phyloP scores from a whole-genome alignment of 1,284 basidiomycete genomes.

The Tetrapyrgos nigripes region DNA sequence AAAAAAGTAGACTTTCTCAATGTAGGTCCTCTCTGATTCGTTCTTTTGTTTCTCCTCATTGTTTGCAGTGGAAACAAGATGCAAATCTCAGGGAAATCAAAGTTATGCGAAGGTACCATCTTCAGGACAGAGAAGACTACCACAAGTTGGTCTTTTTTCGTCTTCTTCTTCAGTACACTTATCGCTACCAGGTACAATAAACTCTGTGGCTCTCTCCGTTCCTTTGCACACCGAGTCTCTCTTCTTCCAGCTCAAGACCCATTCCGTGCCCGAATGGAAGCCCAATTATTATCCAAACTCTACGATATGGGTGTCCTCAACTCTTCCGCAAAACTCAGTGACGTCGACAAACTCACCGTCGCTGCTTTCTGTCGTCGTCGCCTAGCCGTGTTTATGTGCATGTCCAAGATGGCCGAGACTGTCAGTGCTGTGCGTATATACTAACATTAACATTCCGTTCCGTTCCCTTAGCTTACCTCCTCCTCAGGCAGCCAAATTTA shows the following conservation, averaged over 20 bases:
- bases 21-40: conserved; percentile 50
- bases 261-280: conserved; percentile 87
- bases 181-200: conserved; percentile 84
- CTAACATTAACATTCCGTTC: background rate
- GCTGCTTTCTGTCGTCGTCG: conserved; percentile 93
- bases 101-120: conserved; percentile 95
- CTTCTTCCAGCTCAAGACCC: conserved; percentile 91
- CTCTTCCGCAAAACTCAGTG: conserved; percentile 82
- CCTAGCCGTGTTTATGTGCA: conserved; percentile 92
- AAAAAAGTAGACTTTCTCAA: conserved; percentile 96
- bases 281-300: conserved; percentile 89
- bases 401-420: conserved; percentile 94
- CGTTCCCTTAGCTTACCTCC: conserved; percentile 9
- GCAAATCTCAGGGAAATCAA: conserved; percentile 91
- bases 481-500: conserved; percentile 89
- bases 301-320: conserved; percentile 97
- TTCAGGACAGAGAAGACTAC: conserved; percentile 95
- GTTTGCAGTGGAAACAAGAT: conserved; percentile 93
- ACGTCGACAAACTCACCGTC: conserved; percentile 95
- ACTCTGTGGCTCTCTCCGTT: conserved; percentile 88
- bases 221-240: conserved; percentile 88
- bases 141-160: conserved; percentile 68
- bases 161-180: conserved; percentile 5
- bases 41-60: conserved; percentile 7
- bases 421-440: conserved; percentile 83